Conservation (phyloP, 495 filamentous ascomycete genomes). For the Talaromyces nanjingensis region DNA sequence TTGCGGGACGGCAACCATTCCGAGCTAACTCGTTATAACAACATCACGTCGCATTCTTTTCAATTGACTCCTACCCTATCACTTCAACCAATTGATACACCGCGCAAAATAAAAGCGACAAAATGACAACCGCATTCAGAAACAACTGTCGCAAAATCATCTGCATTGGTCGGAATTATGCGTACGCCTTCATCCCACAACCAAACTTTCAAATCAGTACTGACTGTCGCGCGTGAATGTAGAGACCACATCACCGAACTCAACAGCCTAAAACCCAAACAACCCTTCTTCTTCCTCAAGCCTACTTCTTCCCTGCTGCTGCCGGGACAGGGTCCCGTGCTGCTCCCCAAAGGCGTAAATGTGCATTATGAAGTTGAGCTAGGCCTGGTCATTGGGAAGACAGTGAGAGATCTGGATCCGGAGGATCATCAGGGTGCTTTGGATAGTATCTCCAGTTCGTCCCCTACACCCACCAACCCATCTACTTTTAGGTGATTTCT, state of each 20-base stretch:
- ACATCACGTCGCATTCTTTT: not conserved
- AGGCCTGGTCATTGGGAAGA: constrained; percentile 76
- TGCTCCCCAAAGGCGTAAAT: constrained; percentile 71
- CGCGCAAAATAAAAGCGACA: not conserved
- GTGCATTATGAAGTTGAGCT: constrained; percentile 96
- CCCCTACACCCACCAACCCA: constrained; percentile 2
- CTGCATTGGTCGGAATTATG: constrained; percentile 97
- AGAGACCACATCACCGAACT: constrained; percentile 94
- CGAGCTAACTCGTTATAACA: not conserved
- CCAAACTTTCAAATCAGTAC: not conserved
- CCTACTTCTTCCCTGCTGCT: constrained; percentile 74
- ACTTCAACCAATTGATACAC: not conserved
- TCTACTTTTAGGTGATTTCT: not conserved
- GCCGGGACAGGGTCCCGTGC: constrained; percentile 71
- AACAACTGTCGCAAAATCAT: constrained; percentile 77
- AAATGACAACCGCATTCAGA: constrained; percentile 50
- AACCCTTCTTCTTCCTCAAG: constrained; percentile 99
- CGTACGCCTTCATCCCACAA: constrained; percentile 47
- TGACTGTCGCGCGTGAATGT: constrained; percentile 9
- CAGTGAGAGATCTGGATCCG: constrained; percentile 62
- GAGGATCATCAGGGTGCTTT: constrained; percentile 47
- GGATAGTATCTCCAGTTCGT: constrained; percentile 44
- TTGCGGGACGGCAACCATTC: not conserved
- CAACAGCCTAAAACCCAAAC: constrained; percentile 73
- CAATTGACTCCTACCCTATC: not conserved